Evolutionary conservation across 1,139 yeast genomes (phyloP).

Genomic region (Blastobotrys illinoisensis): DNA sequence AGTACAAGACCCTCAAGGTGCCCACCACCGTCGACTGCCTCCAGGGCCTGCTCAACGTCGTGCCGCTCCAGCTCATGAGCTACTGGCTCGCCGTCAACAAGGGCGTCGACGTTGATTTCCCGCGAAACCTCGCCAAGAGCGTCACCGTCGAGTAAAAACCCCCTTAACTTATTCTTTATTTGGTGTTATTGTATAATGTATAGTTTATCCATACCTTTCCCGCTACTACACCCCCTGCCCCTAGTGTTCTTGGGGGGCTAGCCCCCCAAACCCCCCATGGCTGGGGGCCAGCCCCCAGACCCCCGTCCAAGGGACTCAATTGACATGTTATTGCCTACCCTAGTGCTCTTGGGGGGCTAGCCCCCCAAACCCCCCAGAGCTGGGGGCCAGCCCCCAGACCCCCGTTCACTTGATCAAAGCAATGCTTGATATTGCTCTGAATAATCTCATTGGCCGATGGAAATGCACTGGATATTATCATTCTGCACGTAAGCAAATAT

Average conservation of each 20-base stretch:
- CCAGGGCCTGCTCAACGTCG: constrained; percentile 91
- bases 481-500: too few species aligned
- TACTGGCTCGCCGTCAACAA: constrained; percentile 96
- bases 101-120: constrained; percentile 97
- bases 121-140: constrained; percentile 96
- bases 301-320: too few species aligned
- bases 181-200: neutral
- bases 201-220: neutral
- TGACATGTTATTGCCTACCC: too few species aligned
- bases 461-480: too few species aligned
- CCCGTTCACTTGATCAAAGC: too few species aligned
- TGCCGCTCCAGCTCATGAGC: constrained; percentile 93
- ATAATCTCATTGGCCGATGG: too few species aligned
- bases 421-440: too few species aligned
- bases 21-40: constrained; percentile 96
- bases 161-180: neutral
- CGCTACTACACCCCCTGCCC: neutral
- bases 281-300: neutral
- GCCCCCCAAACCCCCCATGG: neutral
- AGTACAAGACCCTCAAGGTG: constrained; percentile 61
- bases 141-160: constrained; percentile 78
- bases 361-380: too few species aligned
- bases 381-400: too few species aligned
- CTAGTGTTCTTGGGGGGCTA: neutral
- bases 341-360: too few species aligned